Evolutionary conservation across 805 yeast genomes (phyloP), one percentile per base, ranked within the genome.

Genomic region (Starmerella scarabaei): DNA sequence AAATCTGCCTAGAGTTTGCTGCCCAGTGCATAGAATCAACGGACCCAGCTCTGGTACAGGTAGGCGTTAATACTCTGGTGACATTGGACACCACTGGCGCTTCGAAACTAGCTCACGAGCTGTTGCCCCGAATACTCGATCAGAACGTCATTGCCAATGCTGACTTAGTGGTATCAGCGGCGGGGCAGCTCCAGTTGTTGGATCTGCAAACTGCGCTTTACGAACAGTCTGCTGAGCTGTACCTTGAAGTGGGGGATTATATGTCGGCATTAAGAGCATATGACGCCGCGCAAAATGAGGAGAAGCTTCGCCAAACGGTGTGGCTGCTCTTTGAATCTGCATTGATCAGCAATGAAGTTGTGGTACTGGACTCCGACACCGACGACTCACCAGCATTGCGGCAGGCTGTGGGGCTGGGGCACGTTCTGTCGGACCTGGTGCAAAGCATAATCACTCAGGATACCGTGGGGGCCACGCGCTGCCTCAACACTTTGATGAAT

Each of bases 11-110:
- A 6, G 35, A 35, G 32, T 48, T 46, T 30, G 46, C 45, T 6
- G 20, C 35, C 9, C 37, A 30, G 23, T 44, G 47, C 19, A 7
- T 23, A 11, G 9, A 7, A 11, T 23, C 26, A 23, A 23, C 38
- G 5, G 24, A 37, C 34, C 38, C 44, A 9, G 30, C 31, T 3
- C 40, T 49, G 14, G 39, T 42, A 2, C 26, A 21, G 12, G 24
- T 40, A 5, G 54, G 49, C 4, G 18, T 44, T 17, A 46, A 41
- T 15, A 35, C 45, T 26, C 38, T 51, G 19, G 46, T 21, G 7
- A 48, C 45, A 27, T 33, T 51, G 36, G 42, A 33, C 30, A 49
- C 43, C 19, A 41, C 45, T 3, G 30, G 27, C 14, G 44, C 53
- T 5, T 33, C 36, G 15, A 23, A 33, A 9, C 18, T 38, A 2